Conservation (phyloP, 2,329 filamentous ascomycete genomes). For the Ascomycota sp. region DNA sequence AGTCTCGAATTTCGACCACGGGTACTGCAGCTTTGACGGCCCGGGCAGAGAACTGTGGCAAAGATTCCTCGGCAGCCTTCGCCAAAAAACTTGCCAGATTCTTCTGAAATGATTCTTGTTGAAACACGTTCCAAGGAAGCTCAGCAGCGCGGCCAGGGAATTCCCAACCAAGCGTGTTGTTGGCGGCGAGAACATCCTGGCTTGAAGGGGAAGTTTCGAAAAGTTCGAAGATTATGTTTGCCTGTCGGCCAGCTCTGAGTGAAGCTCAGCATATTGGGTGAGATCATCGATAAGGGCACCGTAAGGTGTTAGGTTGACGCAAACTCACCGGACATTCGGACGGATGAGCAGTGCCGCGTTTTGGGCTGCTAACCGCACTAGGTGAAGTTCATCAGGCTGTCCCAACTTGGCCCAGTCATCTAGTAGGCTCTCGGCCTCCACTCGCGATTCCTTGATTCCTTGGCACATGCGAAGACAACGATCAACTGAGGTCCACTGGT, state of each 20-base stretch:
- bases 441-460: neutral
- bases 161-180: slow-evolving; percentile 30
- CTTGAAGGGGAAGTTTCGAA: slow-evolving; percentile 36
- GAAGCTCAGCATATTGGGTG: too few species aligned
- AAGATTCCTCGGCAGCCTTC: slow-evolving; percentile 27
- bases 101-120: slow-evolving; percentile 18
- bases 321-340: slow-evolving; percentile 4
- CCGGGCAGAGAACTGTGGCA: slow-evolving; percentile 29
- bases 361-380: slow-evolving; percentile 7
- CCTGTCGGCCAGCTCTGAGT: too few species aligned
- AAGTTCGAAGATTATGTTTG: slow-evolving; percentile 21
- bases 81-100: slow-evolving; percentile 29
- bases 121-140: slow-evolving; percentile 15
- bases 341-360: slow-evolving; percentile 13
- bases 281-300: too few species aligned
- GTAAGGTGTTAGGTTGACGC: neutral
- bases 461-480: slow-evolving; percentile 1
- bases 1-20: slow-evolving; percentile 33
- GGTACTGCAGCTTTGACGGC: slow-evolving; percentile 26
- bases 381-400: neutral
- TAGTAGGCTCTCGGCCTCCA: neutral
- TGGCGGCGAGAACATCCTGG: slow-evolving; percentile 25
- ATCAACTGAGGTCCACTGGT: neutral
- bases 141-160: slow-evolving; percentile 33
- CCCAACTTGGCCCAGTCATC: slow-evolving; percentile 1